Evolutionary conservation across 306 rosid genomes (phyloP), one percentile per base, ranked within the genome.

Genomic region (Medicago lupulina): DNA sequence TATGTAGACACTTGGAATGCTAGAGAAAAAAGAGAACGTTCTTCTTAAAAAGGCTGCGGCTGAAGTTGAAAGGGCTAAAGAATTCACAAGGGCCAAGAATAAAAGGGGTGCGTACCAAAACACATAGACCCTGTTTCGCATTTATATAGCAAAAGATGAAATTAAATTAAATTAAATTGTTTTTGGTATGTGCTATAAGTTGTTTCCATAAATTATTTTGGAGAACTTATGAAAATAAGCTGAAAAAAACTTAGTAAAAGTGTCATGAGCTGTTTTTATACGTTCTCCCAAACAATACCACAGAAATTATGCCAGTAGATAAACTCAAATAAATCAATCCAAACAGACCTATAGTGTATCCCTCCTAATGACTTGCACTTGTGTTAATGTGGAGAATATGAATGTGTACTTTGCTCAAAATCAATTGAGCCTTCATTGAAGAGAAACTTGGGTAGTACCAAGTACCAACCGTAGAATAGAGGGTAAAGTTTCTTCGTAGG

Each of bases 1-100:
- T 60, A 49, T 87, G 75, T 79, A 95, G 98, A 95, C 98, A 13
- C 96, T 95, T 66, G 97, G 89, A 82, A 92, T 92, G 98, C 89
- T 95, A 16, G 98, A 95, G 89, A 95, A 90, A 86, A 95, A 92
- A 86, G 98, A 95, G 87, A 92, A 89, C 60, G 92, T 92, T 41
- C 90, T 95, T 18, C 57, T 79, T 31, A 92, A 89, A 80, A 95
- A 92, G 86, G 97, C 89, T 41, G 68, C 84, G 7, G 82, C 78
- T 6, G 98, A 95, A 81, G 97, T 95, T 77, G 98, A 90, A 75
- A 92, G 50, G 77, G 98, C 98, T 58, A 95, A 92, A 83, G 97
- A 95, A 3, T 90, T 82, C 76, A 92, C 97, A 17, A 85, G 83
- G 81, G 84, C 85, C 53, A 92, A 95, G 90, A 95, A 95, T 87